These are phyloP conservation scores for Chaetomium strumarium DNA, from an alignment of 2,329 filamentous ascomycete species.

Conservation along the genomic window DNA sequence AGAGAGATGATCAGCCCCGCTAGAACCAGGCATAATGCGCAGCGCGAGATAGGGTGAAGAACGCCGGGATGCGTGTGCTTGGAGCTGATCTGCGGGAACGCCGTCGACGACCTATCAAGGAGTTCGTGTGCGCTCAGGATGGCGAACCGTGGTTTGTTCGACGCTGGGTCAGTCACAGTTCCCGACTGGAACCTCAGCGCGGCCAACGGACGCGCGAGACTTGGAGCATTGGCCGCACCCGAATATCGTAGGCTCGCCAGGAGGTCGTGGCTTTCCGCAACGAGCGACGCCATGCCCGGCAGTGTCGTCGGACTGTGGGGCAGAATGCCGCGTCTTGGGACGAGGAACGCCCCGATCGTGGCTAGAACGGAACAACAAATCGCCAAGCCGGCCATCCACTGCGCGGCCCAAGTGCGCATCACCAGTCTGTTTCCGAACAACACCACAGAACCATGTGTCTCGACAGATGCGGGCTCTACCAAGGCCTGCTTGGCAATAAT, in stretches of 20 bases:
- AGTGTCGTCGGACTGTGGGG: background rate
- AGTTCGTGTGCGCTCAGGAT: background rate
- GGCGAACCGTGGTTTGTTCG: background rate
- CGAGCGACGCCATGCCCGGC: background rate
- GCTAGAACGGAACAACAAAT: background rate
- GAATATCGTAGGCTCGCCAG: background rate
- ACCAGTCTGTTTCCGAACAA: background rate
- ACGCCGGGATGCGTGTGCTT: background rate
- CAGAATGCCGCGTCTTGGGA: background rate
- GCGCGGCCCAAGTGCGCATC: background rate
- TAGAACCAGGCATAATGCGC: background rate
- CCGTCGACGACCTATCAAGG: background rate
- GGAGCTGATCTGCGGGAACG: background rate
- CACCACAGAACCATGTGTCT: background rate
- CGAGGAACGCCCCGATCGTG: background rate
- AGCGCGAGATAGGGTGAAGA: background rate
- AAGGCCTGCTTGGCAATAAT: conserved; percentile 1
- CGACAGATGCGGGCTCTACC: background rate
- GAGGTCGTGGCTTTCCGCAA: background rate
- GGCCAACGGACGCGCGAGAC: background rate
- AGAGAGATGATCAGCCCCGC: background rate
- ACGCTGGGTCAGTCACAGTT: background rate
- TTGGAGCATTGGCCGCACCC: background rate
- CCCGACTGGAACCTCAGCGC: background rate
- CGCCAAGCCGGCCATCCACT: background rate